These are phyloP conservation scores for Vaccinium vitisidaea DNA, from an alignment of 148 eudicot species.

Conservation along the genomic window DNA sequence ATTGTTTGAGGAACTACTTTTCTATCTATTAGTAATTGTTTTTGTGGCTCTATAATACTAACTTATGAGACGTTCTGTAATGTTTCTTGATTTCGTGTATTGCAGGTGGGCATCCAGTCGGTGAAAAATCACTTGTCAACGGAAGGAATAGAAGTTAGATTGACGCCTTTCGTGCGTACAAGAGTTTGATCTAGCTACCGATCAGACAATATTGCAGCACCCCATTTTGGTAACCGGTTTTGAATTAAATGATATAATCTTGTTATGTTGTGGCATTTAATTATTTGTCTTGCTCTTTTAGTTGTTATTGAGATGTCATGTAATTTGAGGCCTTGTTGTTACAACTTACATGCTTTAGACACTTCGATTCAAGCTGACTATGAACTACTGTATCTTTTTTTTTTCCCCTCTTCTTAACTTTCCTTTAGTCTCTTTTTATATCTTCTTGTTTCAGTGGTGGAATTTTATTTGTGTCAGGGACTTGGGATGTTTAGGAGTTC, in stretches of 20 bases:
- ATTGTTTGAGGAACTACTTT: background rate
- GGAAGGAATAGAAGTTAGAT: constrained; percentile 71
- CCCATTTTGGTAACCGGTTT: constrained; percentile 1
- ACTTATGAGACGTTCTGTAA: background rate
- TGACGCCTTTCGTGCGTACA: constrained; percentile 10
- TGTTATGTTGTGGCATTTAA: background rate
- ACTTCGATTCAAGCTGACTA: background rate
- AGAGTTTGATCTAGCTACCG: background rate
- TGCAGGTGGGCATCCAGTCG: constrained; percentile 64
- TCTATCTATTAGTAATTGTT: background rate
- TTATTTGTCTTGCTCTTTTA: background rate
- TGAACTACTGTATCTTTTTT: background rate
- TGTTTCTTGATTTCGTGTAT: background rate
- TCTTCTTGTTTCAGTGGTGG: background rate
- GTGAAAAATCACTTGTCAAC: constrained; percentile 69
- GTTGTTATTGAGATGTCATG: background rate
- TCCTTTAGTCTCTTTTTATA: background rate
- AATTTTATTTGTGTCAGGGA: background rate
- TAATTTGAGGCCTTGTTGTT: background rate
- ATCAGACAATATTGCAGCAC: background rate
- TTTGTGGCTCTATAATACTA: background rate
- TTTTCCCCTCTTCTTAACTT: background rate
- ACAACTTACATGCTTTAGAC: background rate
- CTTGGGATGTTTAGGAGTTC: background rate
- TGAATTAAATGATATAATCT: background rate